A percentile compares a stretch with the other conserved stretches of the same genome.
Evolutionary conservation across 1,284 basidiomycete genomes (phyloP).

Genomic region (Ganoderma sinense): DNA sequence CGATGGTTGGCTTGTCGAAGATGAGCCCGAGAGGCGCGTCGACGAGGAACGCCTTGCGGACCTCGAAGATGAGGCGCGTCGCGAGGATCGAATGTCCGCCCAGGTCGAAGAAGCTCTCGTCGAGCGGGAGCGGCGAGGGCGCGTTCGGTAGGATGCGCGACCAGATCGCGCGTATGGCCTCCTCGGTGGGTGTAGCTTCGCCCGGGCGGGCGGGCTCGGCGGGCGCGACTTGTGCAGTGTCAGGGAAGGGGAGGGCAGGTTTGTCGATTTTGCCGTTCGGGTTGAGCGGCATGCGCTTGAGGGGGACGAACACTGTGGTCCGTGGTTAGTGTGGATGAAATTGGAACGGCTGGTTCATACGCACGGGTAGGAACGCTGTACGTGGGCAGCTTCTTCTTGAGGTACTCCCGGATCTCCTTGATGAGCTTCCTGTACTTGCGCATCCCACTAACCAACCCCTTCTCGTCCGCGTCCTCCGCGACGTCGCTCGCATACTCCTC

Average conservation of each 20-base stretch:
- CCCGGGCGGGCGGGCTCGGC: constrained; percentile 37
- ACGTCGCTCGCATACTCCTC: constrained; percentile 81
- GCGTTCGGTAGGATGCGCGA: constrained; percentile 83
- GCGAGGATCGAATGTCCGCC: constrained; percentile 99
- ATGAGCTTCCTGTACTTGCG: constrained; percentile 88
- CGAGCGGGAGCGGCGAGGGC: constrained; percentile 80
- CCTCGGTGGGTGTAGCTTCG: constrained; percentile 75
- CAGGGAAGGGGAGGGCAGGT: constrained; percentile 97
- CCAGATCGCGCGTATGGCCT: constrained; percentile 88
- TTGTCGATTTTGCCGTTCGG: constrained; percentile 99
- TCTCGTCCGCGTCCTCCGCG: constrained; percentile 67
- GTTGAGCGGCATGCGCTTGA: constrained; percentile 96
- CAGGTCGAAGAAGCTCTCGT: constrained; percentile 98
- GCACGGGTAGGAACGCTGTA: constrained; percentile 90
- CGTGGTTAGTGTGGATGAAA: constrained; percentile 20
- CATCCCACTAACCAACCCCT: constrained; percentile 74
- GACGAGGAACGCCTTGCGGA: constrained; percentile 92
- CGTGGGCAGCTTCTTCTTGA: constrained; percentile 96
- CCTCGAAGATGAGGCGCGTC: constrained; percentile 96
- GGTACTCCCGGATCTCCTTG: constrained; percentile 93
- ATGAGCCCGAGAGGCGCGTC: constrained; percentile 93
- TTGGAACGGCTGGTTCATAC: constrained; percentile 35
- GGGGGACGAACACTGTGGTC: constrained; percentile 87
- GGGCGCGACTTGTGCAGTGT: constrained; percentile 82
- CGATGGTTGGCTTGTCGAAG: constrained; percentile 92